Conservation (phyloP, 306 rosid species). For the Vigna unguiculata region DNA sequence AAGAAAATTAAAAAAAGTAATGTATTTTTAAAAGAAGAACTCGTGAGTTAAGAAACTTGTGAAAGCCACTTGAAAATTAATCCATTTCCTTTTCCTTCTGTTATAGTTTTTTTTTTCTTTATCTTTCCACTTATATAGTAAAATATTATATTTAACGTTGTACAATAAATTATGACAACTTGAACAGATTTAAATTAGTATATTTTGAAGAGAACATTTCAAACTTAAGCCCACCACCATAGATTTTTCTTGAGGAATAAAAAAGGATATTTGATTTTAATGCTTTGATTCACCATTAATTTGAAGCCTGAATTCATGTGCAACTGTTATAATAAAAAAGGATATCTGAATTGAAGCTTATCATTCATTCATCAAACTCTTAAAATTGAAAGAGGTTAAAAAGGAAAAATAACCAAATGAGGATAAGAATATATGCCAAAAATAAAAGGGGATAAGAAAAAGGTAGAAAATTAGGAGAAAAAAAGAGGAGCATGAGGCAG, state of each 20-base stretch:
- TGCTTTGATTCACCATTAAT: conserved; percentile 12
- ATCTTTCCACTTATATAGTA: neutral
- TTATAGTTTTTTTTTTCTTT: neutral
- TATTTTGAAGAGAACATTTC: neutral
- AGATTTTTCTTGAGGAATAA: neutral
- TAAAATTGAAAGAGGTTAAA: neutral
- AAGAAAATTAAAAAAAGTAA: neutral
- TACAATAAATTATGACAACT: neutral
- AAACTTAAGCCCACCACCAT: neutral
- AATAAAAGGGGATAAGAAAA: neutral
- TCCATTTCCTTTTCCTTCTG: neutral
- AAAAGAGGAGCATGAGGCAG: neutral
- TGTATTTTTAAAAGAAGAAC: neutral
- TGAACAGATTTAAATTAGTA: neutral
- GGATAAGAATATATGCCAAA: conserved; percentile 1
- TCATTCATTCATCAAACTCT: neutral
- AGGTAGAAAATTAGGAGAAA: neutral
- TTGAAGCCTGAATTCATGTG: neutral
- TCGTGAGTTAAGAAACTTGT: conserved; percentile 2
- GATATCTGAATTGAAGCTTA: neutral
- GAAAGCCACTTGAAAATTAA: neutral
- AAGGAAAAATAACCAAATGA: neutral
- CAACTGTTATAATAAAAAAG: neutral
- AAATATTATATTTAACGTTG: neutral
- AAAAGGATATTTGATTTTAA: neutral